Base-by-base conservation (phyloP, 2,329 filamentous ascomycete genomes). In the Botrytis sinoallii region DNA sequence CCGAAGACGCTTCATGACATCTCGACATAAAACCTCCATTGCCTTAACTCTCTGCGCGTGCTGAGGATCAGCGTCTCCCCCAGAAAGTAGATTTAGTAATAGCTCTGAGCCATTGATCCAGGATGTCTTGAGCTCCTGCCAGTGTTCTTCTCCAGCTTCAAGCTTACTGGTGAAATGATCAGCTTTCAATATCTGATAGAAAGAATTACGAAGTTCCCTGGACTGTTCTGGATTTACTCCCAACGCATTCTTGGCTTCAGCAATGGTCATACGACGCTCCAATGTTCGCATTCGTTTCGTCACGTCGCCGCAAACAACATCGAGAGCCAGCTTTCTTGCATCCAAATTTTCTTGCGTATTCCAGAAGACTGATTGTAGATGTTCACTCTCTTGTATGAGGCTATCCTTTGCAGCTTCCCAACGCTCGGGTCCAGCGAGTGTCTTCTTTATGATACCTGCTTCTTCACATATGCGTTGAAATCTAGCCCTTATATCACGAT, bases 301-400 rank as follows among this genome's bases (percentile, higher is more conserved):
- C 44, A 95, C 92, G 82, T 95, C 93, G 42, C 89, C 91, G 79
- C 92, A 94, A 38, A 97, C 90, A 64, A 94, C 88, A 80, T 97
- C 93, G 8, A 97, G 84, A 0, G 93, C 92, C 64, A 93, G 85
- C 55, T 86, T 86, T 80, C 91, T 92, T 60, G 86, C 84, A 61
- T 92, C 89, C 25, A 88, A 81, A 35, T 90, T 85, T 4, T 87
- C 86, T 40, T 88, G 86, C 61, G 89, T 86, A 10, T 85, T 81
- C 83, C 87, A 89, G 79, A 94, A 89, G 40, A 89, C 84, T 4
- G 83, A 83, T 75, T 90, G 87, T 25, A 97, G 84, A 77, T 92
- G 90, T 22, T 86, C 83, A 40, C 88, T 90, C 77, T 91, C 88
- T 38, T 87, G 85, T 32, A 95, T 86, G 35, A 96, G 84, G 72